These are phyloP conservation scores for Zostera marina DNA, from an alignment of 116 monocot genomes.

Conservation along the genomic window DNA sequence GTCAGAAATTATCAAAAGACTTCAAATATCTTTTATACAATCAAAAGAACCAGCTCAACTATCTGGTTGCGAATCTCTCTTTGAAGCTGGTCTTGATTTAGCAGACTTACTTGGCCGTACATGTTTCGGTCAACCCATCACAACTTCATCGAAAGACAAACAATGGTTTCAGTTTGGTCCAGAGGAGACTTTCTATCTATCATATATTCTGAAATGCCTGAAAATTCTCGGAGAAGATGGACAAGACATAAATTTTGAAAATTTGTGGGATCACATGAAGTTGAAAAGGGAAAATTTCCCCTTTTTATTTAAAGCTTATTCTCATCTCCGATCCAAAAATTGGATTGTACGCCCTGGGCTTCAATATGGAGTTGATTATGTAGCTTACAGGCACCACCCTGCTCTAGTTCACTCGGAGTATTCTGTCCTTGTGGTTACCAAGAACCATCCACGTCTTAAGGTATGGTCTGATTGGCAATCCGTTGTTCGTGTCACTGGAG, in stretches of 20 bases:
- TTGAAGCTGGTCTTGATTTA: slow-evolving; percentile 16
- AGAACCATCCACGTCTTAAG: slow-evolving; percentile 16
- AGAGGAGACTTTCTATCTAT: slow-evolving; percentile 66
- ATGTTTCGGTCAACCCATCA: slow-evolving; percentile 40
- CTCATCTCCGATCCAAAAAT: slow-evolving; percentile 57
- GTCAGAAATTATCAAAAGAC: slow-evolving; percentile 32
- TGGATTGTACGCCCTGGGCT: slow-evolving; percentile 54
- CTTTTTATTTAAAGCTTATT: slow-evolving; percentile 34
- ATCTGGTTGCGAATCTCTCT: slow-evolving; percentile 13
- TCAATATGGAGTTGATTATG: slow-evolving; percentile 70
- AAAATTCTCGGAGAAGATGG: slow-evolving; percentile 6
- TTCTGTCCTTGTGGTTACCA: slow-evolving; percentile 28
- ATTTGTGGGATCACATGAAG: slow-evolving; percentile 40
- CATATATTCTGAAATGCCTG: slow-evolving; percentile 31
- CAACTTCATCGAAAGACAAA: slow-evolving; percentile 14
- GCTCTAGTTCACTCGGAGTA: slow-evolving; percentile 48
- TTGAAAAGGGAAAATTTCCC: slow-evolving; percentile 18
- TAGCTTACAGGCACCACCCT: slow-evolving; percentile 75
- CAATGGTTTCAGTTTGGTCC: slow-evolving; percentile 51
- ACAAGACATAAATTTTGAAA: slow-evolving; percentile 2
- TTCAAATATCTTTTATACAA: slow-evolving; percentile 20
- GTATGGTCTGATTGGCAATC: slow-evolving; percentile 53
- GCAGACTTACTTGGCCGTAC: slow-evolving; percentile 32
- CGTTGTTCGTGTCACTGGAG: slow-evolving; percentile 32
- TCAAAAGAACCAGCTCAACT: slow-evolving; percentile 21